Conservation (phyloP, 2,329 filamentous ascomycete species). For the Colletotrichum liriopes region DNA sequence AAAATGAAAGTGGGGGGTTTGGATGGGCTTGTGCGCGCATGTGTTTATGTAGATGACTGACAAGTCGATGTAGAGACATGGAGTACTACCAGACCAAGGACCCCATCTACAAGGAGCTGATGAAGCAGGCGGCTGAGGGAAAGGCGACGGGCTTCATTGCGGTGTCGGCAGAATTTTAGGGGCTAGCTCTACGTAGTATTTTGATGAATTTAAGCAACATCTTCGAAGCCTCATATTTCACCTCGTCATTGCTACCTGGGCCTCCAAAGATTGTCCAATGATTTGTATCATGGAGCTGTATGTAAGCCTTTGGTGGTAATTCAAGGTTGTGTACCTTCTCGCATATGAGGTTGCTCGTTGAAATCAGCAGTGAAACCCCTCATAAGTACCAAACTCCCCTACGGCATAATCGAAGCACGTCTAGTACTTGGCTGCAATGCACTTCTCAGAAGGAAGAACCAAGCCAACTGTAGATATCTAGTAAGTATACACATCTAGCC, state of each 20-base stretch:
- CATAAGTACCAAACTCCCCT: too few relatives aligned
- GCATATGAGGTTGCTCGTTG: background rate
- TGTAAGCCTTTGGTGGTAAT: background rate
- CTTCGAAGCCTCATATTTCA: background rate
- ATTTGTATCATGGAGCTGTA: background rate
- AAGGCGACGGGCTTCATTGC: conserved; percentile 37
- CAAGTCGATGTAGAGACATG: conserved; percentile 18
- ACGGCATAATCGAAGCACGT: too few relatives aligned
- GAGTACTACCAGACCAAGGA: conserved; percentile 41
- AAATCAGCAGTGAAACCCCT: background rate
- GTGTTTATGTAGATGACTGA: background rate
- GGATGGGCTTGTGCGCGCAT: background rate
- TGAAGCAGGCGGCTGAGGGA: conserved; percentile 38
- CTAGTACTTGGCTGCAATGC: too few relatives aligned
- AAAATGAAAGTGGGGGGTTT: background rate
- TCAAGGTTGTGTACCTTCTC: background rate
- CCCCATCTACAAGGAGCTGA: conserved; percentile 37
- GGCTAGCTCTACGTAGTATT: background rate
- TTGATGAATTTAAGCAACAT: background rate
- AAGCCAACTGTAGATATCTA: too few relatives aligned
- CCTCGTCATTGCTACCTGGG: background rate
- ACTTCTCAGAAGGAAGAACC: too few relatives aligned
- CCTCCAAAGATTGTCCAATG: background rate
- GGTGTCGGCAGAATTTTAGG: conserved; percentile 31
- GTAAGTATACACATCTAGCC: too few relatives aligned